These are phyloP conservation scores for Claviceps spartinae DNA, from an alignment of 2,329 filamentous ascomycete genomes.

Conservation along the genomic window DNA sequence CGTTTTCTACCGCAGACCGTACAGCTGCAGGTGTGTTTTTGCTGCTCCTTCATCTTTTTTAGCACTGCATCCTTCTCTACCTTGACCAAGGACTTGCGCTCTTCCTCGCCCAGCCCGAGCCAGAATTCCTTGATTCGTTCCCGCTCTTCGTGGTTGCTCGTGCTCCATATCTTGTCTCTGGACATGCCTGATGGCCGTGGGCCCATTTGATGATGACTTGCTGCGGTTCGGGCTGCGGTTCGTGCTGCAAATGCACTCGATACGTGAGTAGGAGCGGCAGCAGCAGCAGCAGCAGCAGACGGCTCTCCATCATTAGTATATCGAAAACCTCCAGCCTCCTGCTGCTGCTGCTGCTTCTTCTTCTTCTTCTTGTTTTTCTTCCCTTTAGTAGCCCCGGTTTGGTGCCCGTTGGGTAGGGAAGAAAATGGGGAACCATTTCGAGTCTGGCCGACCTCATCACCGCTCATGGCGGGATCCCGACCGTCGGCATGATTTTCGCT, in stretches of 20 bases:
- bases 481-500: constrained; percentile 19
- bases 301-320: constrained; percentile 10
- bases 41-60: constrained; percentile 99
- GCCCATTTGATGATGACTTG: constrained; percentile 9
- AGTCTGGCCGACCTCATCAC: constrained; percentile 33
- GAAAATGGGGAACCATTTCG: constrained; percentile 17
- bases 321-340: constrained; percentile 13
- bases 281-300: too few relatives aligned
- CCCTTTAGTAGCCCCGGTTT: constrained; percentile 20
- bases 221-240: constrained; percentile 14
- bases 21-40: constrained; percentile 97
- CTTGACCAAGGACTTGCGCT: constrained; percentile 89
- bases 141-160: constrained; percentile 82
- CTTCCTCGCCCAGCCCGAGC: constrained; percentile 85
- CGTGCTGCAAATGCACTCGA: neutral
- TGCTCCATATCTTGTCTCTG: constrained; percentile 94
- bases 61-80: constrained; percentile 97
- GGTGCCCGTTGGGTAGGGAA: constrained; percentile 19
- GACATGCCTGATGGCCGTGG: constrained; percentile 34
- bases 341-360: constrained; percentile 34
- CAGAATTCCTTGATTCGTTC: constrained; percentile 98
- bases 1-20: constrained; percentile 93
- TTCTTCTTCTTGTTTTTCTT: constrained; percentile 42
- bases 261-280: neutral
- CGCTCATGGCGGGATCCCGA: constrained; percentile 41